Base-by-base conservation (phyloP, 2,329 filamentous ascomycete genomes). In the Aspergillus neoniger region DNA sequence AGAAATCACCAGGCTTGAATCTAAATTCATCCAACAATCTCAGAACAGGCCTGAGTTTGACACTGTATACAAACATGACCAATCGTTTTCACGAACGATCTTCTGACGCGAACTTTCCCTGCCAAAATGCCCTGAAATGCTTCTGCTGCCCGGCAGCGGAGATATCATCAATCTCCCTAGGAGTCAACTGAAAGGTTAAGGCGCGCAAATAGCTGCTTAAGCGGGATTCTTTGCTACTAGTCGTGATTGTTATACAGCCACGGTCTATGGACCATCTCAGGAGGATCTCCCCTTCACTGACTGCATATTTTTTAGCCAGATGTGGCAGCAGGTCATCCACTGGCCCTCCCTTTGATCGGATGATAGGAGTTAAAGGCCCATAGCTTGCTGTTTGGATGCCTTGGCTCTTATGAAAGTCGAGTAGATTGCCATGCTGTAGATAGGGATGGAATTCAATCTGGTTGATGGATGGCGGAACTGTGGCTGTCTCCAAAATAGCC, bases 211-310 rank as follows among this genome's bases (percentile, higher is more conserved):
- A 87, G 67, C 86, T 83, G 59, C 77, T 83, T 69, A 88, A 64
- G 15, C 86, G 77, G 63, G 84, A 80, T 72, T 88, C 85, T 69
- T 87, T 88, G 52, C 79, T 76, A 59, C 82, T 86, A 2, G 86
- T 88, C 5, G 85, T 88, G 60, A 89, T 81, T 0, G 83, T 74
- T 15, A 88, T 80, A 59, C 83, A 72, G 23, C 85, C 85, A 67
- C 86, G 84, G 65, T 88, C 85, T 54, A 88, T 80, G 52, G 81
- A 83, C 85, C 85, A 89, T 55, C 86, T 75, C 57, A 88, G 68
- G 54, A 80, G 74, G 56, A 88, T 81, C 72, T 88, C 85, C 1
- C 79, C 82, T 51, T 84, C 80, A 55, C 72, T 80, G 48, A 88
- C 86, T 0, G 79, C 83, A 69, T 88, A 88, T 72, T 88, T 88